These are phyloP conservation scores for Cryomyces antarcticus DNA, from an alignment of 495 filamentous ascomycete genomes.

Conservation along the genomic window DNA sequence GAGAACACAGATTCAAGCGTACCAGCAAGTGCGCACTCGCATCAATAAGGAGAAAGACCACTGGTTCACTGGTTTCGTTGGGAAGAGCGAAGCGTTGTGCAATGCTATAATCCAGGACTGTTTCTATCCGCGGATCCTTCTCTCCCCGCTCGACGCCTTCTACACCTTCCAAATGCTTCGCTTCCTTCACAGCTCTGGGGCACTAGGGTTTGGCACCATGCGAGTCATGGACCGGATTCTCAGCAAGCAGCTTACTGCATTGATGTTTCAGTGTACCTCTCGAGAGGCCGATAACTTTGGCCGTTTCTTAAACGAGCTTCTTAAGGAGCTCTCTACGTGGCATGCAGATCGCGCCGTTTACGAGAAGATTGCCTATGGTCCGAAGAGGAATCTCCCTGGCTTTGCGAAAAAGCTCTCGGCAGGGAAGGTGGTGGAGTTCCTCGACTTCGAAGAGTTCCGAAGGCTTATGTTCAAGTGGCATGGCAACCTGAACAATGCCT, in stretches of 20 bases:
- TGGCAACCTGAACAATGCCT: conserved; percentile 45
- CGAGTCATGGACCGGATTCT: conserved; percentile 71
- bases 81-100: conserved; percentile 45
- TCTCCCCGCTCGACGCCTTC: conserved; percentile 71
- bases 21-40: conserved; percentile 38
- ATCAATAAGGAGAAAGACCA: conserved; percentile 56
- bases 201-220: conserved; percentile 72
- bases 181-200: conserved; percentile 61
- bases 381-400: conserved; percentile 40
- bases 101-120: conserved; percentile 71
- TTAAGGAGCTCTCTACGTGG: conserved; percentile 65
- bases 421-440: conserved; percentile 37
- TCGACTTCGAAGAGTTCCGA: conserved; percentile 74
- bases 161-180: conserved; percentile 72
- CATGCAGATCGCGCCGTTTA: conserved; percentile 57
- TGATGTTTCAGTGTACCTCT: conserved; percentile 74
- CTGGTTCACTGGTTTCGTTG: conserved; percentile 48
- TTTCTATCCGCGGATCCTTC: conserved; percentile 62
- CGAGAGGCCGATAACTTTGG: conserved; percentile 82
- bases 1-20: conserved; percentile 41
- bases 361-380: conserved; percentile 55
- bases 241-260: conserved; percentile 49
- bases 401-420: conserved; percentile 43
- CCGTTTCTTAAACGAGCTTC: conserved; percentile 61
- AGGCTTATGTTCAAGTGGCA: conserved; percentile 83